Base-by-base conservation (phyloP, 2,329 filamentous ascomycete genomes). In the Colletotrichum sp. region DNA sequence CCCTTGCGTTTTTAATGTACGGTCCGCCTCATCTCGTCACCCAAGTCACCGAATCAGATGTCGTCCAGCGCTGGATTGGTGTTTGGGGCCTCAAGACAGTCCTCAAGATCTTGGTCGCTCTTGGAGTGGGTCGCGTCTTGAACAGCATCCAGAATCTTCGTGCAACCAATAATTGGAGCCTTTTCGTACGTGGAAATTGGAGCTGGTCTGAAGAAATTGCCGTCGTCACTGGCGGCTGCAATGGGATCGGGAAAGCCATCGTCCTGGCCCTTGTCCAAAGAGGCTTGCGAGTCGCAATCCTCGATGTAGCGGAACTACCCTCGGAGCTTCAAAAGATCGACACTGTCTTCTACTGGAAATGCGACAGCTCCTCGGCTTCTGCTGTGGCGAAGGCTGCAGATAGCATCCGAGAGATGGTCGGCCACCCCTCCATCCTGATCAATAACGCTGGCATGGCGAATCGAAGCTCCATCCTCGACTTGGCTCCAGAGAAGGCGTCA, bases 1-100 rank as follows among this genome's bases (percentile, higher is more conserved):
- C 58, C 4, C 58, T 62, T 21, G 30, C 58, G 10, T 36, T 34
- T 14, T 14, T 24, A 7, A 8, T 32, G 12, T 62, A 36, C 18
- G 7, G 58, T 0, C 30, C 58, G 28, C 26, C 28, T 0, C 6
- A 21, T 62, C 58, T 62, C 26, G 18, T 24, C 58, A 12, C 16
- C 30, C 28, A 24, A 32, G 2, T 62, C 32, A 32, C 28, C 4
- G 0, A 36, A 0, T 62, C 30, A n/a, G 10, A 14, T 0, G 0
- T 24, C 4, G 0, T 61, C 28, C 18, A 34, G n/a, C 7, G 12
- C 18, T 13, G 32, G 0, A 14, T 61, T 1, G 58, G 58, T n/a
- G 4, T 61, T 3, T 21, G 12, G 10, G 30, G 58, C 7, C 30
- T 62, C 1, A 13, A 62, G 58, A 32, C 21, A 36, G 58, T n/a